phyloP scores from a whole-genome alignment of 306 rosid species.

The Vachellia pachyceras region DNA sequence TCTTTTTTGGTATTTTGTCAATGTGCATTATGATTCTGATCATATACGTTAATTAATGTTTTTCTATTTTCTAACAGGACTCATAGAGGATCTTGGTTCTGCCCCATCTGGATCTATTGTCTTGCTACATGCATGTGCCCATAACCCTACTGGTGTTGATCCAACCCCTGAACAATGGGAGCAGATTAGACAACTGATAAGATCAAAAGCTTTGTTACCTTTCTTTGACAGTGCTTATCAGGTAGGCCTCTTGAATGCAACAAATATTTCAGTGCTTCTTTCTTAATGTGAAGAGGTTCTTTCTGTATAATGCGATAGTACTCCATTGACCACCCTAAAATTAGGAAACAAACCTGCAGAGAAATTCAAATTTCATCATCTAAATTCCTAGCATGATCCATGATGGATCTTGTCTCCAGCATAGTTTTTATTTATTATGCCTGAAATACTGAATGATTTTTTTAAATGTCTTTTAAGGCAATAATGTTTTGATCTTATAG shows the following conservation, averaged over 20 bases:
- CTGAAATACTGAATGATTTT: neutral
- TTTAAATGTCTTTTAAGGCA: neutral
- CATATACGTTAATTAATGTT: constrained; percentile 2
- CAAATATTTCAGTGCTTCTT: constrained; percentile 15
- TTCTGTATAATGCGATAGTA: constrained; percentile 12
- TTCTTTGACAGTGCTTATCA: constrained; percentile 99
- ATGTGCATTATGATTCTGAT: constrained; percentile 11
- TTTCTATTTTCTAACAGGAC: constrained; percentile 60
- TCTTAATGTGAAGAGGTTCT: neutral
- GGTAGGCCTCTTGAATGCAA: constrained; percentile 51
- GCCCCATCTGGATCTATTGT: constrained; percentile 92
- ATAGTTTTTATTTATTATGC: constrained; percentile 11
- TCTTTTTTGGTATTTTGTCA: neutral
- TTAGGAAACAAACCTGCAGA: neutral
- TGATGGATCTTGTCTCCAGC: neutral
- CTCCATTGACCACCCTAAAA: constrained; percentile 1
- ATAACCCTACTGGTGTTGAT: constrained; percentile 99
- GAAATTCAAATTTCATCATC: neutral
- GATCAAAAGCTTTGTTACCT: constrained; percentile 82
- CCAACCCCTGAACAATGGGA: constrained; percentile 98
- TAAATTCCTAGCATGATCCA: neutral
- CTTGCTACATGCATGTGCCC: constrained; percentile 97
- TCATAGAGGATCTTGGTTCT: constrained; percentile 88
- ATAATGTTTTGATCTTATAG: constrained; percentile 42
- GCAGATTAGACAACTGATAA: constrained; percentile 82